These are phyloP conservation scores for Aspergillus arachidicola DNA, from an alignment of 2,329 filamentous ascomycete species.

Conservation along the genomic window DNA sequence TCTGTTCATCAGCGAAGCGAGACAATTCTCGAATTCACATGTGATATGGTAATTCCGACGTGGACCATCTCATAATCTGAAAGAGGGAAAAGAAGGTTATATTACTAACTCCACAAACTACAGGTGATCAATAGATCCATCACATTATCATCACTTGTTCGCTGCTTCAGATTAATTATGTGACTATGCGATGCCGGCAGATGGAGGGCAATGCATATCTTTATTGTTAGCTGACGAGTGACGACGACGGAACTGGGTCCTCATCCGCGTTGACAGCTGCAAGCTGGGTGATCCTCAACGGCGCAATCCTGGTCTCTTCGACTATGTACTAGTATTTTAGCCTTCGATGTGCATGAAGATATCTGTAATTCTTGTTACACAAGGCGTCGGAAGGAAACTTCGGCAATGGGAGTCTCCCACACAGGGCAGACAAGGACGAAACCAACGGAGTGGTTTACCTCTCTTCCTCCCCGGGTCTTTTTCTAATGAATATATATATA, in stretches of 20 bases:
- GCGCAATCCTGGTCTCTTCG: slow-evolving; percentile 5
- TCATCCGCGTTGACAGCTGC: slow-evolving; percentile 17
- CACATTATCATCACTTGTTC: slow-evolving; percentile 23
- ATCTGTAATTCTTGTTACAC: background rate
- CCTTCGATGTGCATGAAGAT: background rate
- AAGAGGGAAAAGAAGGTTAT: background rate
- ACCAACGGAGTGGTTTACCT: background rate
- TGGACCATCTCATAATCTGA: background rate
- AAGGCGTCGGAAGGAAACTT: background rate
- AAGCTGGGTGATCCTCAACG: slow-evolving; percentile 17
- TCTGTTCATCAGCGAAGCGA: background rate
- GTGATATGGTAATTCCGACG: background rate
- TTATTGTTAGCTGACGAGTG: background rate
- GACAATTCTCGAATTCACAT: background rate
- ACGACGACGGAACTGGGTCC: background rate
- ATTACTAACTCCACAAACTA: background rate
- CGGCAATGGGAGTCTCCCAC: background rate
- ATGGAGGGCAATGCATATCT: background rate
- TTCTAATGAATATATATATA: background rate
- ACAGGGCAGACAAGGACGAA: background rate
- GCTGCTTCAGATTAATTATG: slow-evolving; percentile 8
- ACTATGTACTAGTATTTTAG: background rate
- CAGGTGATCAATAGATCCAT: slow-evolving; percentile 11
- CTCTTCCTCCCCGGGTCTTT: background rate
- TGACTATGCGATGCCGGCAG: background rate